Base-by-base conservation (phyloP, 345 rosid genomes). In the Odontarrhena argentea region DNA sequence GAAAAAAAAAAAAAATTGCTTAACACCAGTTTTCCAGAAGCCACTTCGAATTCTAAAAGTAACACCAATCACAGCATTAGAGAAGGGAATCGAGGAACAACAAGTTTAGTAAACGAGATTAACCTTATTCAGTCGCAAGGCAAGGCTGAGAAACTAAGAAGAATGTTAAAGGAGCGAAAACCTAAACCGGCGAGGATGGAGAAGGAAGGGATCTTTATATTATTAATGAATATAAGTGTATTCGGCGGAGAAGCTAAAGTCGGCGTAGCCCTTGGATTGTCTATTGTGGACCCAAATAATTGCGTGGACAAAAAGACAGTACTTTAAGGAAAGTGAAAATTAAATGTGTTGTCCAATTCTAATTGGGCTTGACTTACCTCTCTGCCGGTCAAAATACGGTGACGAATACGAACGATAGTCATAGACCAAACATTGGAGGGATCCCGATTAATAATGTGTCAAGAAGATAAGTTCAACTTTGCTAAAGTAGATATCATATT, bases 301-400 rank as follows among this genome's bases (percentile, higher is more conserved):
- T 59, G 71, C 71, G 62, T 73, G 66, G 60, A 57, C 76, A 64
- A 32, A 57, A 65, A 46, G 66, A 58, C 22, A 70, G 49, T 70
- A 51, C 30, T 36, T 52, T 51, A 22, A 10, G 41, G 32, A 36
- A 38, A 34, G 2, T 51, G 4, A 51, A n/a, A 52, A 8, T 52
- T 2, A 61, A 5, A 32, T 36, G 3, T 25, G 14, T 1, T 24
- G 35, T 18, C 40, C 52, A 44, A 54, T 15, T 53, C 30, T 53
- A 18, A 66, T 34, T 66, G 62, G 70, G 22, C 35, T 18, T 48
- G 45, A 63, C 65, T 36, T 9, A 42, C 1, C 6, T 41, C 41
- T 32, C 9, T n/a, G 41, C 38, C 65, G 40, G 51, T 43, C 25
- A 18, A 32, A 32, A 32, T 28, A 4, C 3, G 32, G 32, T 0